A percentile compares a stretch with the other conserved stretches of the same genome.
These are phyloP conservation scores for Posidonia australis DNA, from an alignment of 106 monocot genomes.

Conservation along the genomic window DNA sequence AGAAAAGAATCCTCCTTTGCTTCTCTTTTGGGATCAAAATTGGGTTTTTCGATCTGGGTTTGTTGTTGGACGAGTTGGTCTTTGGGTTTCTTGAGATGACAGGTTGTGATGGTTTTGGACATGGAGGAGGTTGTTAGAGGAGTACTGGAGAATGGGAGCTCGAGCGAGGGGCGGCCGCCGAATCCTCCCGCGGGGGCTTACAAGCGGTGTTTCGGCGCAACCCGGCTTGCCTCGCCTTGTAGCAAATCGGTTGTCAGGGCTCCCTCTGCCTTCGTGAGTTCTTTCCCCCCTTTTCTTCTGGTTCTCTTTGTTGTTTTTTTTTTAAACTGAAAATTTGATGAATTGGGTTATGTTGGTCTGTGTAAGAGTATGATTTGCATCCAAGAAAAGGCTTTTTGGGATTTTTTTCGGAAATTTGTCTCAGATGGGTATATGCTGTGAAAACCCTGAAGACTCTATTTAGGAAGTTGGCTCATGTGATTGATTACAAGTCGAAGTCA, in stretches of 20 bases:
- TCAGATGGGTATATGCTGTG: neutral
- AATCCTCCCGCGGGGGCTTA: slow-evolving; percentile 28
- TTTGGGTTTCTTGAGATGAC: neutral
- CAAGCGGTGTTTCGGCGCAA: slow-evolving; percentile 10
- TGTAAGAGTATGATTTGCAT: no score
- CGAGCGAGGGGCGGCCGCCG: slow-evolving; percentile 35
- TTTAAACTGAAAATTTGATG: neutral
- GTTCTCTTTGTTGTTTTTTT: no score
- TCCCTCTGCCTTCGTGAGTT: slow-evolving; percentile 15
- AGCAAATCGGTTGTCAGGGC: slow-evolving; percentile 12
- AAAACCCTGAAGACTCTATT: no score
- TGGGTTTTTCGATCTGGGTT: no score
- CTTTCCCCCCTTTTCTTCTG: neutral
- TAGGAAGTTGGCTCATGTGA: no score
- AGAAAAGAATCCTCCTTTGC: no score
- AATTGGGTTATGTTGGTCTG: neutral
- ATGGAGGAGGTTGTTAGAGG: slow-evolving; percentile 28
- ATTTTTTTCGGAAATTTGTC: neutral
- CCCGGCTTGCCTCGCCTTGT: slow-evolving; percentile 8
- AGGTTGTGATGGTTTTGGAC: slow-evolving; percentile 12
- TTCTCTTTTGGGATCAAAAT: no score
- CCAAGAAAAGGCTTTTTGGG: no score
- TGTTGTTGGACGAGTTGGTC: no score
- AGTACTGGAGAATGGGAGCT: slow-evolving; percentile 17
- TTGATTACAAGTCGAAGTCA: no score